These are phyloP conservation scores for Suillus brevipes DNA, from an alignment of 768 basidiomycete genomes.

Conservation along the genomic window DNA sequence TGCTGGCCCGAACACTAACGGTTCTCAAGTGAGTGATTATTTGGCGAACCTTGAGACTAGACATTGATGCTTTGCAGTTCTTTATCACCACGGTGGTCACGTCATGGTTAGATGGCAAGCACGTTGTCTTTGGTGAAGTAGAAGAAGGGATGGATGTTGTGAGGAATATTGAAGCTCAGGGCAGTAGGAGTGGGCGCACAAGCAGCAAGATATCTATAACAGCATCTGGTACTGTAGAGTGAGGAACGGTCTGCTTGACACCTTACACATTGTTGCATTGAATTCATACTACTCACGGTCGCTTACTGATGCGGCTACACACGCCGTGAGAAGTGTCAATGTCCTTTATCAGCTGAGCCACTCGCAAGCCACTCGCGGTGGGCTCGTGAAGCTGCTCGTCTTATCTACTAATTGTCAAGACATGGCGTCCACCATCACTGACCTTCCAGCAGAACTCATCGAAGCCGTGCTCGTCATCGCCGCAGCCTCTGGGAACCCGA, in stretches of 20 bases:
- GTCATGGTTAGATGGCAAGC: constrained; percentile 54
- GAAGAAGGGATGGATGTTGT: constrained; percentile 44
- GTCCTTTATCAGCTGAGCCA: not conserved
- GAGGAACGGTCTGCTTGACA: constrained; percentile 4
- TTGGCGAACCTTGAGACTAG: not conserved
- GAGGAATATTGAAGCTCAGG: constrained; percentile 39
- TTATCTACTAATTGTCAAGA: not conserved
- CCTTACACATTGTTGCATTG: not conserved
- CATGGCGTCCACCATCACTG: not conserved
- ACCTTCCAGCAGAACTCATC: constrained; percentile 42
- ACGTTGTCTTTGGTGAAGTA: constrained; percentile 52
- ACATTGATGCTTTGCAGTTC: constrained; percentile 44
- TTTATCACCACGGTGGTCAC: constrained; percentile 76
- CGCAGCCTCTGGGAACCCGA: constrained; percentile 24
- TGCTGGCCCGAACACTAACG: constrained; percentile 78
- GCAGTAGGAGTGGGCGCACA: constrained; percentile 27
- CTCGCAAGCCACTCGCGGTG: not conserved
- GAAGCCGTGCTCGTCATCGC: constrained; percentile 37
- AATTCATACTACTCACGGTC: not conserved
- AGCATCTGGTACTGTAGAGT: constrained; percentile 51
- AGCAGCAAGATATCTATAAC: constrained; percentile 50
- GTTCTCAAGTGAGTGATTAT: constrained; percentile 58
- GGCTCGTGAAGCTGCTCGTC: not conserved
- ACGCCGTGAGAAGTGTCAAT: not conserved
- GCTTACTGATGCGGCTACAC: not conserved